Conservation (phyloP, 306 rosid genomes). For the Trifolium fragiferum region DNA sequence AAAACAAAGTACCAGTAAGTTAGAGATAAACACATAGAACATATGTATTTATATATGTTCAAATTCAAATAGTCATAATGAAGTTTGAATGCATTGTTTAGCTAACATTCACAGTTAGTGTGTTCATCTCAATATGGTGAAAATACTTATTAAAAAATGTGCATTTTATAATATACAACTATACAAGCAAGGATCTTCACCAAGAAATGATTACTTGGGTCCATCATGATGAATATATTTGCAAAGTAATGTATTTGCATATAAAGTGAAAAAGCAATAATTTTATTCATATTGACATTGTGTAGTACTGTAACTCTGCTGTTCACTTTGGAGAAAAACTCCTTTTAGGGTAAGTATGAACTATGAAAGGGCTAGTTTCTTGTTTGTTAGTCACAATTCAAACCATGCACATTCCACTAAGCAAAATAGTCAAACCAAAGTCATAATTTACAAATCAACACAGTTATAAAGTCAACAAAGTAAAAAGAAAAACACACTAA, state of each 20-base stretch:
- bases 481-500: slow-evolving; percentile 38
- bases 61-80: too few relatives aligned
- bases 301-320: not conserved
- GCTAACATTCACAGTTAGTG: too few relatives aligned
- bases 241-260: not conserved
- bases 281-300: not conserved
- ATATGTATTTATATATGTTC: too few relatives aligned
- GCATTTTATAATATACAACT: too few relatives aligned
- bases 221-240: not conserved
- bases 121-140: too few relatives aligned
- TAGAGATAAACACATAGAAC: too few relatives aligned
- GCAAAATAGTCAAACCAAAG: slow-evolving; percentile 40
- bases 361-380: not conserved
- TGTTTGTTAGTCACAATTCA: slow-evolving; percentile 17
- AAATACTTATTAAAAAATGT: too few relatives aligned
- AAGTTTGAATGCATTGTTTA: too few relatives aligned
- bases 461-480: slow-evolving; percentile 37
- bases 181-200: not conserved
- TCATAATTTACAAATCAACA: slow-evolving; percentile 42
- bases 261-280: not conserved
- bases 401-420: slow-evolving; percentile 27
- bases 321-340: not conserved
- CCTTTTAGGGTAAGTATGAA: not conserved
- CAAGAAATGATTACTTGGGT: not conserved
- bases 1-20: too few relatives aligned